Conservation (phyloP, 2,329 filamentous ascomycete species). For the Monosporascus ibericus region DNA sequence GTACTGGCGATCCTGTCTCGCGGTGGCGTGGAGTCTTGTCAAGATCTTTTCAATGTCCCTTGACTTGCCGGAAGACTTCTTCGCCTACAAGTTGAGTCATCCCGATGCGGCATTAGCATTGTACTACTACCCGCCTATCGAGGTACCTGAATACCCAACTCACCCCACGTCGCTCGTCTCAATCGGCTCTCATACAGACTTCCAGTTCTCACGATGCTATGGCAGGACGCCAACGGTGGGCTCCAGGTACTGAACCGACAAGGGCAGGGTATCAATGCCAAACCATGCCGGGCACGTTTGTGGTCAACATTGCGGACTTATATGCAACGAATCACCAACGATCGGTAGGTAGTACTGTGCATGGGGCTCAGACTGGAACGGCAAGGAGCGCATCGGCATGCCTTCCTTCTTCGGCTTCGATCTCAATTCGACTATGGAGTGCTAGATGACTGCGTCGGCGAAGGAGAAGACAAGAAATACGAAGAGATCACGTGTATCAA, state of each 20-base stretch:
- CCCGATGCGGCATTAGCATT: slow-evolving; percentile 25
- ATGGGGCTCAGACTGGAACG: background rate
- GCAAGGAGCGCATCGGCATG: slow-evolving; percentile 1
- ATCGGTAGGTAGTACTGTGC: slow-evolving; percentile 1
- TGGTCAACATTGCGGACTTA: slow-evolving; percentile 3
- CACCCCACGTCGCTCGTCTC: slow-evolving; percentile 14
- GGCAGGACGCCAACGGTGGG: slow-evolving; percentile 33
- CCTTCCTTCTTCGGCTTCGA: slow-evolving; percentile 20
- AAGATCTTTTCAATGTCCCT: slow-evolving; percentile 31
- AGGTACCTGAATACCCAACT: slow-evolving; percentile 11
- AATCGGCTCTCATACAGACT: slow-evolving; percentile 39
- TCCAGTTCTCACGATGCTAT: slow-evolving; percentile 39
- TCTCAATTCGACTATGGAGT: slow-evolving; percentile 34
- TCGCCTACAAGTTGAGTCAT: slow-evolving; percentile 23
- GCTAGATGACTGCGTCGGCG: slow-evolving; percentile 29
- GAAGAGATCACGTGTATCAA: slow-evolving; percentile 32
- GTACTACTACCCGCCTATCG: slow-evolving; percentile 32
- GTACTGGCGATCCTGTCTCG: slow-evolving; percentile 26
- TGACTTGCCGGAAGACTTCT: slow-evolving; percentile 28
- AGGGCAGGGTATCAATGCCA: slow-evolving; percentile 35
- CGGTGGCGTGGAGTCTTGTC: slow-evolving; percentile 26
- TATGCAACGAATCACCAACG: slow-evolving; percentile 1
- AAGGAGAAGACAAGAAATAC: slow-evolving; percentile 29
- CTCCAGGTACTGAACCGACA: slow-evolving; percentile 37
- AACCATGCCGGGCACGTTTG: slow-evolving; percentile 3